These are phyloP conservation scores for Ceratocystiopsis sp. DNA, from an alignment of 2,329 filamentous ascomycete species.

Conservation along the genomic window DNA sequence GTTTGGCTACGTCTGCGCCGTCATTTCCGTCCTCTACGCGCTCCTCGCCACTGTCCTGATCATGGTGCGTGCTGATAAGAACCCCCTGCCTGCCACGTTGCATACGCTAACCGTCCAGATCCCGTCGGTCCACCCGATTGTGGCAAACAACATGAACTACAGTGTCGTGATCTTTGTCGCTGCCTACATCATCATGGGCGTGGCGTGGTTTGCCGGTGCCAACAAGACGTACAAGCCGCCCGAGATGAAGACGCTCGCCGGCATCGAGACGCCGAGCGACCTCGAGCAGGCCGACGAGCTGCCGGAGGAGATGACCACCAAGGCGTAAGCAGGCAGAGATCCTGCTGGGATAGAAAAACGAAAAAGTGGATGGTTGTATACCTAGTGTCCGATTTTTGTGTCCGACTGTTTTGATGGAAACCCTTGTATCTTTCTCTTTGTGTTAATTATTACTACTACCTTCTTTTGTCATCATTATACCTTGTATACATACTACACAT, in stretches of 20 bases:
- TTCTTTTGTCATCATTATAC: too few species aligned
- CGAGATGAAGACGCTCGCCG: background rate
- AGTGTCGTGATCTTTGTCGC: background rate
- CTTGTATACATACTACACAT: too few species aligned
- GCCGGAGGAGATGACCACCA: too few species aligned
- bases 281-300: background rate
- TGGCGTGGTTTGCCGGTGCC: background rate
- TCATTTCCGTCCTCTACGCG: background rate
- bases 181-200: background rate
- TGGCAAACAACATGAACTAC: constrained; percentile 1
- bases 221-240: background rate
- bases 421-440: too few species aligned
- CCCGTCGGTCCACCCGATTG: background rate
- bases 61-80: background rate
- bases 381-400: too few species aligned
- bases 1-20: background rate
- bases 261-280: background rate
- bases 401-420: too few species aligned
- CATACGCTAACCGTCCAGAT: background rate
- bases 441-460: too few species aligned
- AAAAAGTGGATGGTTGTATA: too few species aligned
- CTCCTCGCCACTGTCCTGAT: background rate
- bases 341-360: too few species aligned
- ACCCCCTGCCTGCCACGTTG: too few species aligned
- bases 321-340: too few species aligned